phyloP scores from a whole-genome alignment of 805 yeast genomes.

The Candida vartiovaarae region DNA sequence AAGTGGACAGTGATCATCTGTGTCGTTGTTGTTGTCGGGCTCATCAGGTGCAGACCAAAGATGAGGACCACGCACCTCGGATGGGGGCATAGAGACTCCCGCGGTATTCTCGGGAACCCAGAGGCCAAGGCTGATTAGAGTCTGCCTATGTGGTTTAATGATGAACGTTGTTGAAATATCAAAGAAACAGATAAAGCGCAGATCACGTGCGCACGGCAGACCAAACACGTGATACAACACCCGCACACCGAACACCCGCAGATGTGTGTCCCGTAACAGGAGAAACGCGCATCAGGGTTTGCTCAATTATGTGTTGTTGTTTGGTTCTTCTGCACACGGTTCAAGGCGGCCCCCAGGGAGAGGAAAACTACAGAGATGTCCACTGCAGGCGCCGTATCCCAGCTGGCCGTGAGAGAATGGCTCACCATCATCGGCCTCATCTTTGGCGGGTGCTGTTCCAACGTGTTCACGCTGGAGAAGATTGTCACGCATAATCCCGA shows the following conservation, averaged over 20 bases:
- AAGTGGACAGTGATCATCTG: constrained; percentile 27
- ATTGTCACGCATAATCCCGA: constrained; percentile 33
- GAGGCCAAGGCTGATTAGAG: constrained; percentile 5
- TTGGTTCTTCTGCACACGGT: too few species aligned
- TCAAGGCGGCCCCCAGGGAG: neutral
- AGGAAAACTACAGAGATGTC: neutral
- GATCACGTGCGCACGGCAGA: too few species aligned
- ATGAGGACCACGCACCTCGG: neutral
- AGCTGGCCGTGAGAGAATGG: constrained; percentile 19
- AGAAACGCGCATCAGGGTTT: too few species aligned
- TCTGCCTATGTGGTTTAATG: neutral
- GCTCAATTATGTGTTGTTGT: too few species aligned
- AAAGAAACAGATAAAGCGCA: too few species aligned
- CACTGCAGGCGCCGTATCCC: constrained; percentile 7
- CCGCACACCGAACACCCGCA: too few species aligned
- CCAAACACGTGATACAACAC: too few species aligned
- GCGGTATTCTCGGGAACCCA: constrained; percentile 13
- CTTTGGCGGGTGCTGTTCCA: constrained; percentile 71
- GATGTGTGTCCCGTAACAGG: too few species aligned
- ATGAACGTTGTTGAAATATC: too few species aligned
- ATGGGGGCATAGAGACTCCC: neutral
- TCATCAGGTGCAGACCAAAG: neutral
- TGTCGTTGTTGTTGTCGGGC: neutral
- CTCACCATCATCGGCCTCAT: constrained; percentile 28
- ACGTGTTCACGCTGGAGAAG: constrained; percentile 56